Conservation (phyloP, 768 basidiomycete species). For the Strobilomyces echinocephalus region DNA sequence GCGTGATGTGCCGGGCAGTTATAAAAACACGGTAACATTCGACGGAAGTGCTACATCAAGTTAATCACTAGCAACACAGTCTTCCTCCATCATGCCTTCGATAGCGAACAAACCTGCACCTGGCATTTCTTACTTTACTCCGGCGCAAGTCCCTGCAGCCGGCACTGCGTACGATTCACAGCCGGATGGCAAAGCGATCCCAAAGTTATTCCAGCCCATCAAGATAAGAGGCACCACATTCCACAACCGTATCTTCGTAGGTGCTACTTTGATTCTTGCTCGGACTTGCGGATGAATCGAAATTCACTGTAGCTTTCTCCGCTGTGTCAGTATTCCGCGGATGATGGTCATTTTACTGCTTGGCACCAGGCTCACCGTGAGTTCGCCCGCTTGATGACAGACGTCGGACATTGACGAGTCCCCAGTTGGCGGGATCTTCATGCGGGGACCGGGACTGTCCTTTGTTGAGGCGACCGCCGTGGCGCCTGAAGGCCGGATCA, state of each 20-base stretch:
- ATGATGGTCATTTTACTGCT: conserved; percentile 46
- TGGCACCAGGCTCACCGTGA: conserved; percentile 55
- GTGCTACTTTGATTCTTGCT: conserved; percentile 10
- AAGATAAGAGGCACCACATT: conserved; percentile 50
- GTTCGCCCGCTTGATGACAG: not conserved
- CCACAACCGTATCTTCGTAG: conserved; percentile 52
- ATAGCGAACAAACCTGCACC: conserved; percentile 37
- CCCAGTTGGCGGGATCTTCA: conserved; percentile 40
- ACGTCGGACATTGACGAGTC: not conserved
- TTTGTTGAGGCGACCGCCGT: conserved; percentile 66
- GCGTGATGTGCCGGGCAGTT: not conserved
- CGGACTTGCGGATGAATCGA: not conserved
- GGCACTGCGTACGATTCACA: conserved; percentile 43
- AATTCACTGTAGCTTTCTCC: conserved; percentile 40
- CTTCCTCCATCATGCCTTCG: conserved; percentile 4
- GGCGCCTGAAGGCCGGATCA: conserved; percentile 57
- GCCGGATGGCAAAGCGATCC: conserved; percentile 36
- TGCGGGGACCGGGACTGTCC: conserved; percentile 52
- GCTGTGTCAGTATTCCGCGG: conserved; percentile 56
- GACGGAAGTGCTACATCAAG: not conserved
- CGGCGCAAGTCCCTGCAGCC: conserved; percentile 39
- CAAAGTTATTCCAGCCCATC: conserved; percentile 50
- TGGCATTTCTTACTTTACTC: conserved; percentile 43
- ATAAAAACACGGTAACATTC: conserved; percentile 2
- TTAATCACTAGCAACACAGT: too few relatives aligned